Base-by-base conservation (phyloP, 2,329 filamentous ascomycete species). In the Paraconiothyrium sp. region DNA sequence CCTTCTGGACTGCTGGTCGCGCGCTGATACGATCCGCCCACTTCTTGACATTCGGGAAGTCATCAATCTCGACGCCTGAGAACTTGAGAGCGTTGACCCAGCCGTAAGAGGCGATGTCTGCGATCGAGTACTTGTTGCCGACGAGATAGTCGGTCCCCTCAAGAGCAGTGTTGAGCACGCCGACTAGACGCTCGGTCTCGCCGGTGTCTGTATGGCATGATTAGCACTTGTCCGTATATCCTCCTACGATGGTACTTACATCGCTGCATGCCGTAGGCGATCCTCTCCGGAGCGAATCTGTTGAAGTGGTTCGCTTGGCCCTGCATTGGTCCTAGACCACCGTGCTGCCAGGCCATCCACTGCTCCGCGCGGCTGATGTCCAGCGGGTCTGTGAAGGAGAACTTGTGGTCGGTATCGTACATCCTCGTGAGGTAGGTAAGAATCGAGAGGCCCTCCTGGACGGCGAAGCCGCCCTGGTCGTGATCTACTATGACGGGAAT, bases 401-500 rank as follows among this genome's bases (percentile, higher is more conserved):
- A 81, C 49, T 80, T 80, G 71, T 82, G 74, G 24, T 84, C 79
- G 8, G 79, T 77, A 59, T 84, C 82, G 67, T 83, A 83, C 65
- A 82, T 77, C 37, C 81, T 76, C 11, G 80, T 79, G 34, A 83
- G 70, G 63, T 83, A 83, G 9, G 73, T 65, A 16, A 83, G 73
- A 61, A 83, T 83, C 11, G 81, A 80, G 47, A 75, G 64, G 30
- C 81, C 80, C 64, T 83, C 81, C 69, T 80, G 77, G 51, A 83
- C 87, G 47, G 84, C 78, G 55, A 90, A 86, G 50, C 78, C 84
- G 59, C 80, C 80, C 63, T 86, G 84, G 75, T 90, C 87, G 66
- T 91, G 88, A 78, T 91, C 88, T 34, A 90, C 84, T 50, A 91
- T 84, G 50, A 85, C 88, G 1, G 88, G 88, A 67, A 90, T 90